These are phyloP conservation scores for Arachnomyces sp. DNA, from an alignment of 2,329 filamentous ascomycete species.

Conservation along the genomic window DNA sequence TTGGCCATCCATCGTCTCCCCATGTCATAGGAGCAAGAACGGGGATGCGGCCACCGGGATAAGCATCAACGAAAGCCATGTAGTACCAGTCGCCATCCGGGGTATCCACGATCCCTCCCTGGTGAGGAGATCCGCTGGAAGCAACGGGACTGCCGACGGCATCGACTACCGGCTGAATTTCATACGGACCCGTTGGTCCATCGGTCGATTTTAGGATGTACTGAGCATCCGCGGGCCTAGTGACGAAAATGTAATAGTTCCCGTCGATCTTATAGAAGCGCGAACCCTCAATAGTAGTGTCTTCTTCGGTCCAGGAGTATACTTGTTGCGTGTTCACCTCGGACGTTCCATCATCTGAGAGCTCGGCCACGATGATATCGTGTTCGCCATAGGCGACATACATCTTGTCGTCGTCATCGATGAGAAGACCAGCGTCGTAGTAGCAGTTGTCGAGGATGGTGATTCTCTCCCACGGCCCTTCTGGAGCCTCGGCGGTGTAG, in stretches of 20 bases:
- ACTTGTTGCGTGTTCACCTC: constrained; percentile 41
- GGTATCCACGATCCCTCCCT: constrained; percentile 50
- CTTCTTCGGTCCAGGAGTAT: constrained; percentile 32
- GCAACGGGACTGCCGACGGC: constrained; percentile 37
- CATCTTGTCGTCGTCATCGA: constrained; percentile 53
- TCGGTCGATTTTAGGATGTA: constrained; percentile 45
- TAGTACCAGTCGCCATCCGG: constrained; percentile 51
- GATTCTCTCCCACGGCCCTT: constrained; percentile 38
- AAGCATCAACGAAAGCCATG: constrained; percentile 50
- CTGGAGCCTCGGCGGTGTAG: constrained; percentile 40
- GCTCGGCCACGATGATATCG: constrained; percentile 44
- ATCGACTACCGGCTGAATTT: constrained; percentile 38
- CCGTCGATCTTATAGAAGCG: constrained; percentile 53
- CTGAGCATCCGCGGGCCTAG: constrained; percentile 39
- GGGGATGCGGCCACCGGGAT: constrained; percentile 51
- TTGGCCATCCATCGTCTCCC: constrained; percentile 47
- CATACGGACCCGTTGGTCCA: constrained; percentile 47
- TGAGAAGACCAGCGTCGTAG: constrained; percentile 52
- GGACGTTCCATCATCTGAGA: constrained; percentile 42
- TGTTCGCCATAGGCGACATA: constrained; percentile 50
- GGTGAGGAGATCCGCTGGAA: constrained; percentile 43
- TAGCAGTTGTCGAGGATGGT: constrained; percentile 41
- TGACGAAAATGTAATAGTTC: constrained; percentile 49
- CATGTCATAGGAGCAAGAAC: constrained; percentile 50
- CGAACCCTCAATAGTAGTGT: constrained; percentile 42